These are phyloP conservation scores for Bipolaris gigantea DNA, from an alignment of 2,329 filamentous ascomycete species.

Conservation along the genomic window DNA sequence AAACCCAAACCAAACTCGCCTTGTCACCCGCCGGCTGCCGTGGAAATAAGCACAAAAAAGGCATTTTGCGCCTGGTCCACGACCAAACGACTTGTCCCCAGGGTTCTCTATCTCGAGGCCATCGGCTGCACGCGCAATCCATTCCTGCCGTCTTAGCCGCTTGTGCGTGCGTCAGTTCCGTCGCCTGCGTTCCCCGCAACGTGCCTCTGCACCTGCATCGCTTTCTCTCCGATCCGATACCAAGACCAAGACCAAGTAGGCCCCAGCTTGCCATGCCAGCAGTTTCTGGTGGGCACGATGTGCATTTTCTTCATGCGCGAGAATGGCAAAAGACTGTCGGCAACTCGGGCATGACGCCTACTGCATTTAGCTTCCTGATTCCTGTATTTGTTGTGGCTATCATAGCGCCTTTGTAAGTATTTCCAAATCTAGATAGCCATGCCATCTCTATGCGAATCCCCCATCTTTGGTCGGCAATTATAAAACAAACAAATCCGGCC, in stretches of 20 bases:
- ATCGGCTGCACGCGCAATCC: not conserved
- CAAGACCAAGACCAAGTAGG: not conserved
- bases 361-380: constrained; percentile 34
- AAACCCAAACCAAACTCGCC: not conserved
- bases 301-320: constrained; percentile 9
- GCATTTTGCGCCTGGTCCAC: not conserved
- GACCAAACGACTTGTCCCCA: not conserved
- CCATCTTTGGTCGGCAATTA: not conserved
- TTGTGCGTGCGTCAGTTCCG: not conserved
- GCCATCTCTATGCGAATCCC: not conserved
- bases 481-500: not conserved
- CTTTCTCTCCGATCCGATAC: not conserved
- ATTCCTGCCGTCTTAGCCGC: not conserved
- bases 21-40: not conserved
- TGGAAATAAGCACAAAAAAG: not conserved
- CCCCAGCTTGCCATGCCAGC: constrained; percentile 15
- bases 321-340: constrained; percentile 23
- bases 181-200: constrained; percentile 1
- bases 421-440: not conserved
- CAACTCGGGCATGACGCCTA: constrained; percentile 29
- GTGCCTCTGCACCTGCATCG: not conserved
- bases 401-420: constrained; percentile 34
- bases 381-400: constrained; percentile 35
- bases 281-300: constrained; percentile 4
- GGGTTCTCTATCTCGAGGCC: not conserved